Evolutionary conservation across 495 filamentous ascomycete genomes (phyloP).

Genomic region (Podospora anserina): DNA sequence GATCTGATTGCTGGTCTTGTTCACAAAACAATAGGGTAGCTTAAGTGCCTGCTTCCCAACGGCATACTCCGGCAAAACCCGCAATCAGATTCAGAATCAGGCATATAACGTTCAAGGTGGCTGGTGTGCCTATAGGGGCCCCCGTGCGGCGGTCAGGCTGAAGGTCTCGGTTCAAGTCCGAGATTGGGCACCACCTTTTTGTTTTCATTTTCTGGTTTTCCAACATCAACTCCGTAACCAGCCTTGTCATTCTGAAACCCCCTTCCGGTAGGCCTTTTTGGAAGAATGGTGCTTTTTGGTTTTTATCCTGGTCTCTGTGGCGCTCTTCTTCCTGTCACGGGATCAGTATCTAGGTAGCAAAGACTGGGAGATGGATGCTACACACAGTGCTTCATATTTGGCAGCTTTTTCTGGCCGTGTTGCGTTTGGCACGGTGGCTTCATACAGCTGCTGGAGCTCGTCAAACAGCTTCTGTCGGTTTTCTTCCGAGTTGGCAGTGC

Average conservation of each 20-base stretch:
- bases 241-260: conserved; percentile 8
- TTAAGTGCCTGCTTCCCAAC: no score
- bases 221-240: no score
- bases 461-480: conserved; percentile 43
- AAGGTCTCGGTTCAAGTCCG: no score
- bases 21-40: no score
- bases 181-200: no score
- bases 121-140: no score
- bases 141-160: no score
- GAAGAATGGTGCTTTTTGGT: conserved; percentile 72
- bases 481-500: conserved; percentile 45
- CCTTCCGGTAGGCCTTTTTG: conserved; percentile 72
- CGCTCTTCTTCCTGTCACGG: conserved; percentile 60
- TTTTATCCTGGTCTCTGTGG: conserved; percentile 66
- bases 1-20: no score
- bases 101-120: no score
- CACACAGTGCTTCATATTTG: conserved; percentile 43
- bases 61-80: no score
- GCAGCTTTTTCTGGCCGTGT: conserved; percentile 38
- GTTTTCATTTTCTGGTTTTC: no score
- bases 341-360: not conserved
- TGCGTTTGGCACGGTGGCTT: conserved; percentile 37
- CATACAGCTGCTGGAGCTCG: conserved; percentile 62
- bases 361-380: not conserved
- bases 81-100: no score